Conservation (phyloP, 768 basidiomycete species). For the Tulasnella sp. region DNA sequence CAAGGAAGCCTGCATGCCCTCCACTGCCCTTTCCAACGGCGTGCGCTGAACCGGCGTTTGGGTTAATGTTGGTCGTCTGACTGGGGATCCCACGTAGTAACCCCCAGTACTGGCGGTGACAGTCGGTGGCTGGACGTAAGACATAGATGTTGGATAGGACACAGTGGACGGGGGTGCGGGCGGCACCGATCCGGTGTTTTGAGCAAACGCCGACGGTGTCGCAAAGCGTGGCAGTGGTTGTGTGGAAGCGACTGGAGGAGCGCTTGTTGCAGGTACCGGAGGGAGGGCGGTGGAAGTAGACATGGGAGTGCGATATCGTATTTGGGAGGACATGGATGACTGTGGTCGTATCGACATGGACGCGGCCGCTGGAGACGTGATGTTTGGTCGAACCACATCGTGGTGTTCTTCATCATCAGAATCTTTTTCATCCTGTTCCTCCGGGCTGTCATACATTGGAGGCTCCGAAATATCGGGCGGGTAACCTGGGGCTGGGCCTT, state of each 20-base stretch:
- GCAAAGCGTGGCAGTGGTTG: conserved; percentile 63
- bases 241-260: conserved; percentile 39
- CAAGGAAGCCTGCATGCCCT: conserved; percentile 67
- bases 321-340: conserved; percentile 62
- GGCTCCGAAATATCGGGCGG: neutral
- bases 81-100: neutral
- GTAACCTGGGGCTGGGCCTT: too few species aligned
- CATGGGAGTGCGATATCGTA: conserved; percentile 64
- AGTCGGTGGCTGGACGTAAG: conserved; percentile 2
- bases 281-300: conserved; percentile 48
- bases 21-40: conserved; percentile 61
- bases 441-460: neutral
- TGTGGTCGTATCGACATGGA: conserved; percentile 37
- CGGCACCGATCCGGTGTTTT: neutral
- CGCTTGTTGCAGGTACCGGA: conserved; percentile 34
- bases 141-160: conserved; percentile 11
- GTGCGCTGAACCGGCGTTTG: conserved; percentile 19
- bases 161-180: conserved; percentile 4
- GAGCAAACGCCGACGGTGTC: conserved; percentile 55
- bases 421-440: conserved; percentile 19
- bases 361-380: conserved; percentile 12
- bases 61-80: neutral
- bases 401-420: conserved; percentile 20
- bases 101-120: neutral
- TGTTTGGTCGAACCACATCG: conserved; percentile 8